Conservation (phyloP, 2,329 filamentous ascomycete species). For the Paraphoma sp. region DNA sequence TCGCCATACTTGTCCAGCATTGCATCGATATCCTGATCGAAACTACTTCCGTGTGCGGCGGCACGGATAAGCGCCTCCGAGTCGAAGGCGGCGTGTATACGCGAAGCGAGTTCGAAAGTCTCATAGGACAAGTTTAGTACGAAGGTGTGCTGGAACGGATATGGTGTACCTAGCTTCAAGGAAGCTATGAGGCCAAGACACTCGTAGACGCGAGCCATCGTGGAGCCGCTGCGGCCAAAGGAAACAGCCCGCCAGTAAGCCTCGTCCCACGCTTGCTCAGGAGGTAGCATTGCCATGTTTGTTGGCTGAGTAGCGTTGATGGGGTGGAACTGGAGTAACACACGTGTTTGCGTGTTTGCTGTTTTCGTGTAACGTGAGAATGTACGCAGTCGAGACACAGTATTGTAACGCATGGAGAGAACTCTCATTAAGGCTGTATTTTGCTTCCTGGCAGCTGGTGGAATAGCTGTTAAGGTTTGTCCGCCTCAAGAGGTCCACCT, state of each 20-base stretch:
- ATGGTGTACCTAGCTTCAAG: background rate
- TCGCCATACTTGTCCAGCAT: background rate
- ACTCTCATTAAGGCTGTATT: background rate
- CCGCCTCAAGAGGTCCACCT: background rate
- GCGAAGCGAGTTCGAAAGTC: background rate
- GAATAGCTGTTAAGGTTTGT: background rate
- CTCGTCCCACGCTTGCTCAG: background rate
- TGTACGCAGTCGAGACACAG: too few relatives aligned
- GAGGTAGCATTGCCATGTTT: background rate
- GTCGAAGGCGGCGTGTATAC: background rate
- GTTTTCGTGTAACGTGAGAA: too few relatives aligned
- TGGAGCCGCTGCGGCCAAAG: background rate
- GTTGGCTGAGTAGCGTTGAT: background rate
- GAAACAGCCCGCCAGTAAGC: background rate
- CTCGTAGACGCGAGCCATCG: background rate
- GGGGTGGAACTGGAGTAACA: background rate
- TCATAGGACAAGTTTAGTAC: background rate
- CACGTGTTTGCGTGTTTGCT: too few relatives aligned
- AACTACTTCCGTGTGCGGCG: background rate
- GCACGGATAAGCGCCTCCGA: background rate
- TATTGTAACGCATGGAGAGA: background rate
- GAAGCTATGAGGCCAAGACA: background rate
- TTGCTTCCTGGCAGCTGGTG: background rate
- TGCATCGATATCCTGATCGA: background rate
- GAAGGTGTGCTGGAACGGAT: background rate